Base-by-base conservation (phyloP, 768 basidiomycete species). In the Termitomyces sp. region DNA sequence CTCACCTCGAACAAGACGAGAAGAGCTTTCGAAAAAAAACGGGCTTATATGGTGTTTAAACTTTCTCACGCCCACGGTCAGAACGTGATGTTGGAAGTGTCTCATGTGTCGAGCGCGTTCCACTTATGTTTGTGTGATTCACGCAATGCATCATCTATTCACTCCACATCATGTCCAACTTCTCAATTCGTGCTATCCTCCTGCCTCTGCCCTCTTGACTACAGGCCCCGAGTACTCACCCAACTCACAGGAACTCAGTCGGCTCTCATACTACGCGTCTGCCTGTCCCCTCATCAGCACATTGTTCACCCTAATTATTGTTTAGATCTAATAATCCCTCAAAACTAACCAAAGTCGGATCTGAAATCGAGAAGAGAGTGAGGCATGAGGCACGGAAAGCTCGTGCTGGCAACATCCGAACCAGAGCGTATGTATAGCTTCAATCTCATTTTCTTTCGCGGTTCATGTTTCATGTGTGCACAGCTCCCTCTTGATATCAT, bases 171-270 rank as follows among this genome's bases (percentile, higher is more conserved):
- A 94, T 76, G 82, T 92, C 65, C 83, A 85, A 64, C 85, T 94
- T 59, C 82, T 95, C 68, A 83, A 84, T 55, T 84, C 91, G 36
- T 95, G 92, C 70, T 96, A 95, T 68, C 94, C 94, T 16, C 83
- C 90, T 8, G 75, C 85, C 43, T 86, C 92, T 53, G 78, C 85
- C 5, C 79, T 95, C 34, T 74, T 86, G 53, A 84, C 88, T 18
- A 79, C 90, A 22, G 90, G 84, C 36, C 87, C 92, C 50, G 84
- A 87, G 56, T 92, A 85, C 70, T 81, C 80, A 13, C 91, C 92
- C 13, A 93, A 92, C 63, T 78, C 88, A 0, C 92, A 93, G 69
- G 92, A 94, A 65, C 79, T 93, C 16, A 93, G 92, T 51, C 82
- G 87, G 18, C 77, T 94, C 50, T 90, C 90, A 3, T 94, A 94